Evolutionary conservation across 345 rosid genomes (phyloP).

Genomic region (Dipteronia dyeriana): DNA sequence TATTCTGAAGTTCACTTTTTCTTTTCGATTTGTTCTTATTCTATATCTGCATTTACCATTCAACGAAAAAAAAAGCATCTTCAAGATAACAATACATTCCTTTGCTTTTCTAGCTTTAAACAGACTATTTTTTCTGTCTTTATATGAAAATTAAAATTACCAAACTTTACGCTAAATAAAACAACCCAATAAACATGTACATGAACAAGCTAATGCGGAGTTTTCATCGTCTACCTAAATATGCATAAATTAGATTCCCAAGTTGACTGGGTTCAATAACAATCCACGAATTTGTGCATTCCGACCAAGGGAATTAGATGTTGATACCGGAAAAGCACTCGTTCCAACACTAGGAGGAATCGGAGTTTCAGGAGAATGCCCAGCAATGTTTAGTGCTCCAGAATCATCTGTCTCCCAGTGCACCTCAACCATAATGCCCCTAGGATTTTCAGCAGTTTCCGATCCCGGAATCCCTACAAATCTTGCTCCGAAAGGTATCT

Average conservation of each 20-base stretch:
- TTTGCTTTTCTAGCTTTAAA: no score
- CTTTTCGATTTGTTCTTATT: background rate
- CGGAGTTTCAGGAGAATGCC: constrained; percentile 67
- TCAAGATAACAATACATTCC: no score
- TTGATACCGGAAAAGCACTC: constrained; percentile 22
- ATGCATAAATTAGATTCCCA: background rate
- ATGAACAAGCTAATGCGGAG: no score
- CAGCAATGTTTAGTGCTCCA: constrained; percentile 68
- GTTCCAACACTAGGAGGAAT: constrained; percentile 44
- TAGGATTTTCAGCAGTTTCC: constrained; percentile 52
- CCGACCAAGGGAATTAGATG: constrained; percentile 34
- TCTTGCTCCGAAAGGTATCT: constrained; percentile 86
- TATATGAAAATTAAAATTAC: no score
- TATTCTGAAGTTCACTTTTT: background rate
- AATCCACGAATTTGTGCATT: constrained; percentile 46
- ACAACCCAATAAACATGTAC: background rate
- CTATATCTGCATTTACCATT: no score
- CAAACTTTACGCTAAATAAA: no score
- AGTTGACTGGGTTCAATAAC: constrained; percentile 54
- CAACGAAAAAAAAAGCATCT: no score
- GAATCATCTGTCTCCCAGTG: constrained; percentile 79
- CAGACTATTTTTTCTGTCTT: no score
- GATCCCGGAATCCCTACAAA: constrained; percentile 73
- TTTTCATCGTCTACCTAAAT: background rate
- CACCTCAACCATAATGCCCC: constrained; percentile 83